These are phyloP conservation scores for Bigelowiella natans DNA, from an alignment of 78 protist genomes.

Conservation along the genomic window DNA sequence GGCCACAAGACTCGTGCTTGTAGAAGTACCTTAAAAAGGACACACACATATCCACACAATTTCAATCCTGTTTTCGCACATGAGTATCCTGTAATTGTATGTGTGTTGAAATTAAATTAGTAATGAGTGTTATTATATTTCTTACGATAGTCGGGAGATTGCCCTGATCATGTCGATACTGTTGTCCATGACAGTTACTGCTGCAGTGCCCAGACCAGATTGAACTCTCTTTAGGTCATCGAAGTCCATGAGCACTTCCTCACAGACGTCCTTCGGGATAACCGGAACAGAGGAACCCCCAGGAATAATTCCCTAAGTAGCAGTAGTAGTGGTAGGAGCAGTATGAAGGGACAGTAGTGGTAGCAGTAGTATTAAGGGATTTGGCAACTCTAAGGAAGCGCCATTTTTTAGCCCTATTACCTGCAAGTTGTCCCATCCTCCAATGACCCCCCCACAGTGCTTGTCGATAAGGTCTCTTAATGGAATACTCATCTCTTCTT, in stretches of 20 bases:
- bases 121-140: too few relatives aligned
- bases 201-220: constrained; percentile 94
- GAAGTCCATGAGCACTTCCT: constrained; percentile 81
- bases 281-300: constrained; percentile 92
- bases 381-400: too few relatives aligned
- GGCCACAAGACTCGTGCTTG: constrained; percentile 95
- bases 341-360: too few relatives aligned
- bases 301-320: background rate
- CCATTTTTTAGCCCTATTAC: too few relatives aligned
- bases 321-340: too few relatives aligned
- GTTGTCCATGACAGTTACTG: constrained; percentile 91
- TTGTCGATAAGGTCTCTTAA: constrained; percentile 34
- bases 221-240: constrained; percentile 69
- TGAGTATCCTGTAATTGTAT: too few relatives aligned
- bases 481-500: constrained; percentile 87
- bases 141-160: constrained; percentile 75
- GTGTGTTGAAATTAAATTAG: too few relatives aligned
- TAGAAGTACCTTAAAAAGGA: background rate
- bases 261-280: constrained; percentile 70
- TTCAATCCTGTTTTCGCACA: background rate
- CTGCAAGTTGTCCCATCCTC: constrained; percentile 94
- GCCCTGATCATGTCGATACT: constrained; percentile 62
- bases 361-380: too few relatives aligned
- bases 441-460: constrained; percentile 57
- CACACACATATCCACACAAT: background rate